Conservation (phyloP, 2,329 filamentous ascomycete species). For the Amylocarpus encephaloides region DNA sequence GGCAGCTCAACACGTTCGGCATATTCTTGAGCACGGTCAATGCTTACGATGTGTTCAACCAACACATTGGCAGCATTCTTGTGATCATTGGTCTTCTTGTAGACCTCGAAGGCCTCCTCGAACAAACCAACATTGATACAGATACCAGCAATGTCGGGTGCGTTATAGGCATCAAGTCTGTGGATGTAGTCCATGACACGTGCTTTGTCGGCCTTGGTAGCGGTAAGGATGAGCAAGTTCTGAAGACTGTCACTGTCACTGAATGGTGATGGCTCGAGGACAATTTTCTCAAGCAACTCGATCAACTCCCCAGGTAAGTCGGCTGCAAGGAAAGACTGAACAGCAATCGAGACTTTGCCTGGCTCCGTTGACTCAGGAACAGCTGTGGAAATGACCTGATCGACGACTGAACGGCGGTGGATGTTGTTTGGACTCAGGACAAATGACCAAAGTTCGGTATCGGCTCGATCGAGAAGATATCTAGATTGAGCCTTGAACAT, state of each 20-base stretch:
- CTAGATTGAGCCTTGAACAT: slow-evolving; percentile 99
- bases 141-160: slow-evolving; percentile 85
- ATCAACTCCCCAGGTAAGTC: slow-evolving; percentile 93
- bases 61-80: slow-evolving; percentile 82
- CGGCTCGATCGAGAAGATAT: slow-evolving; percentile 85
- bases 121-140: slow-evolving; percentile 92
- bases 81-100: slow-evolving; percentile 95
- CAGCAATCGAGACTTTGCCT: slow-evolving; percentile 88
- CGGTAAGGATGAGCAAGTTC: slow-evolving; percentile 92
- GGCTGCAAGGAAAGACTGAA: slow-evolving; percentile 84
- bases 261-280: slow-evolving; percentile 97
- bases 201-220: slow-evolving; percentile 91
- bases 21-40: slow-evolving; percentile 92
- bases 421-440: slow-evolving; percentile 95
- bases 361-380: slow-evolving; percentile 90
- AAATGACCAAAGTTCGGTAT: slow-evolving; percentile 87
- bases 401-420: slow-evolving; percentile 85
- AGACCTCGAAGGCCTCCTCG: slow-evolving; percentile 97
- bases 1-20: slow-evolving; percentile 90
- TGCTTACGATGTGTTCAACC: slow-evolving; percentile 94
- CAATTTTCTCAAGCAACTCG: slow-evolving; percentile 97
- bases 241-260: slow-evolving; percentile 96
- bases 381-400: slow-evolving; percentile 93
- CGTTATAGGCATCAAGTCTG: slow-evolving; percentile 79
- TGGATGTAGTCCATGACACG: slow-evolving; percentile 96